Conservation (phyloP, 1,139 yeast species). For the Kurtzmaniella natalensis region DNA sequence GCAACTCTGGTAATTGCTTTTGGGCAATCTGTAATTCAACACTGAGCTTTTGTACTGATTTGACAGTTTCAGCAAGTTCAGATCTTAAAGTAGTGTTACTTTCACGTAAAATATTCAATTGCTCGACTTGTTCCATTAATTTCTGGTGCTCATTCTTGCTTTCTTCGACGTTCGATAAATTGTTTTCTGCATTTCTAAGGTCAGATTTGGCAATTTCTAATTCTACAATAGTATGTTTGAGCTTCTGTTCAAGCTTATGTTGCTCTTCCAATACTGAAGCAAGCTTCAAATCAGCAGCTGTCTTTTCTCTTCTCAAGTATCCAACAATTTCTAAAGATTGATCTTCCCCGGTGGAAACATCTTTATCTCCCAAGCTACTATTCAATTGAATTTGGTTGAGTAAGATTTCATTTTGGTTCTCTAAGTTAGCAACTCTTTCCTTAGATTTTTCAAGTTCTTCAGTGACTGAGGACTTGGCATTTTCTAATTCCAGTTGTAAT, state of each 20-base stretch:
- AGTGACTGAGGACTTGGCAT: slow-evolving; percentile 34
- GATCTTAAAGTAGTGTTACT: slow-evolving; percentile 65
- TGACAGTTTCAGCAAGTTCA: slow-evolving; percentile 34
- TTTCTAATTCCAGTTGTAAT: slow-evolving; percentile 22
- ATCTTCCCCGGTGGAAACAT: slow-evolving; percentile 10
- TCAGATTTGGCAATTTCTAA: slow-evolving; percentile 43
- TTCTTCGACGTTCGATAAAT: slow-evolving; percentile 34
- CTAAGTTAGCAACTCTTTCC: slow-evolving; percentile 50
- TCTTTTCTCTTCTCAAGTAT: slow-evolving; percentile 74
- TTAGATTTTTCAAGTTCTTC: slow-evolving; percentile 49
- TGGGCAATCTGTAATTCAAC: slow-evolving; percentile 15
- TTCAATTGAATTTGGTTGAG: slow-evolving; percentile 63
- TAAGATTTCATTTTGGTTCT: slow-evolving; percentile 62
- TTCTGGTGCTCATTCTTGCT: slow-evolving; percentile 47
- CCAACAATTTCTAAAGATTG: slow-evolving; percentile 46
- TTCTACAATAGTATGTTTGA: slow-evolving; percentile 37
- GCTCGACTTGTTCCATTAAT: slow-evolving; percentile 58
- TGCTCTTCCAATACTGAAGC: slow-evolving; percentile 48
- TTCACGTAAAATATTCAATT: slow-evolving; percentile 67
- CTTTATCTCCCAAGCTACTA: not conserved
- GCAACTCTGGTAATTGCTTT: slow-evolving; percentile 18
- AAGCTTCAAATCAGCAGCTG: slow-evolving; percentile 59
- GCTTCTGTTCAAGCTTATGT: slow-evolving; percentile 40
- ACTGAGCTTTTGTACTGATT: slow-evolving; percentile 21
- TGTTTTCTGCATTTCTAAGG: slow-evolving; percentile 29